These are phyloP conservation scores for Colletotrichum gloeosporioides DNA, from an alignment of 2,329 filamentous ascomycete species.

Conservation along the genomic window DNA sequence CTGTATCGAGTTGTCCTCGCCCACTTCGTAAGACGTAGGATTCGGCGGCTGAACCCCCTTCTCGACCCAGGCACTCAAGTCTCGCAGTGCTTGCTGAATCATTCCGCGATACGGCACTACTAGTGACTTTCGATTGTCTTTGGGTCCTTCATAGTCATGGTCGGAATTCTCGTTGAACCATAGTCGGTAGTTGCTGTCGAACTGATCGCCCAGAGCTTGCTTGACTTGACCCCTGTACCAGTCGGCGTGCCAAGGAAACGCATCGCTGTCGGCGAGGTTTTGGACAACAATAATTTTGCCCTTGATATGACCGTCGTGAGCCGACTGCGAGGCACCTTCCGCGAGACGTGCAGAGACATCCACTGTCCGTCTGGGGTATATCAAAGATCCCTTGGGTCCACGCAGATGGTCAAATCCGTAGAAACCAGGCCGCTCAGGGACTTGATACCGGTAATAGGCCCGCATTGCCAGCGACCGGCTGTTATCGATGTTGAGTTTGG, in stretches of 20 bases:
- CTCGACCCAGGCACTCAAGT: constrained; percentile 26
- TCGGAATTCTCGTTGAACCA: constrained; percentile 26
- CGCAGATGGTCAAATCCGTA: constrained; percentile 24
- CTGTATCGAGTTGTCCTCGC: constrained; percentile 15
- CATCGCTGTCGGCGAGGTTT: constrained; percentile 26
- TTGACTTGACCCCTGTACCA: constrained; percentile 25
- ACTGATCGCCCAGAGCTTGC: not conserved
- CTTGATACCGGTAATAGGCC: constrained; percentile 20
- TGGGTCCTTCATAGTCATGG: constrained; percentile 15
- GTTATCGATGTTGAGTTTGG: constrained; percentile 9
- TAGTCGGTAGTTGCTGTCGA: constrained; percentile 24
- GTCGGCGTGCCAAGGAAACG: constrained; percentile 27
- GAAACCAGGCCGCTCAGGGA: constrained; percentile 5
- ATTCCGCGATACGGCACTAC: constrained; percentile 21
- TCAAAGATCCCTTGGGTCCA: not conserved
- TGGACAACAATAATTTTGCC: constrained; percentile 27
- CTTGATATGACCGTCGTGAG: constrained; percentile 18
- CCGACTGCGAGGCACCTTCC: not conserved
- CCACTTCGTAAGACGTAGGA: constrained; percentile 8
- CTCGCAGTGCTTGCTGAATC: constrained; percentile 23
- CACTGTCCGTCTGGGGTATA: constrained; percentile 15
- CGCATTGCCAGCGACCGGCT: constrained; percentile 12
- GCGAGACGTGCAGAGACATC: not conserved
- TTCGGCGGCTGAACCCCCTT: constrained; percentile 4
- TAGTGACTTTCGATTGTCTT: not conserved